Evolutionary conservation across 768 basidiomycete genomes (phyloP).

Genomic region (Hebeloma cylindrosporum): DNA sequence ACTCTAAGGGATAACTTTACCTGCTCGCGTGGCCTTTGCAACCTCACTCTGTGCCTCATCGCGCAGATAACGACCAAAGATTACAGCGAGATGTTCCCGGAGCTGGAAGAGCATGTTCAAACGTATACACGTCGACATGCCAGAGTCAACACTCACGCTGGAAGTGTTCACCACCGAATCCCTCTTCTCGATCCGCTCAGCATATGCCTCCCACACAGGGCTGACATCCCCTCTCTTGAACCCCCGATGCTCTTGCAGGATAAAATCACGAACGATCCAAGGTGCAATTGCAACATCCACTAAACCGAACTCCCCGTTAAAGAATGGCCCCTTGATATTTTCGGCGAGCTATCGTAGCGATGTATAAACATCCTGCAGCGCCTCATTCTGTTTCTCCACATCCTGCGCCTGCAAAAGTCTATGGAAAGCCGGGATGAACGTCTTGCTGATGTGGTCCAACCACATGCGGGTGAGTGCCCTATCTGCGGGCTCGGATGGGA

Average conservation of each 20-base stretch:
- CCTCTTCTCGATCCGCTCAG: constrained; percentile 38
- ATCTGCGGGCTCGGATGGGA: constrained; percentile 50
- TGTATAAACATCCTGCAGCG: constrained; percentile 29
- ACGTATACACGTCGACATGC: background rate
- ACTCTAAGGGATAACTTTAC: constrained; percentile 39
- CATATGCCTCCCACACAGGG: constrained; percentile 45
- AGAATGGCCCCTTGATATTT: constrained; percentile 50
- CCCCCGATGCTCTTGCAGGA: constrained; percentile 48
- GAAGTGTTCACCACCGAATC: constrained; percentile 48
- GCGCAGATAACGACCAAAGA: constrained; percentile 55
- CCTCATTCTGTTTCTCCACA: constrained; percentile 24
- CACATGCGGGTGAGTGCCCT: constrained; percentile 56
- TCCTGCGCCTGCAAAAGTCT: constrained; percentile 47
- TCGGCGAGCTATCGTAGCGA: constrained; percentile 32
- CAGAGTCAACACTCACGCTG: constrained; percentile 30
- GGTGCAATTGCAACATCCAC: constrained; percentile 59
- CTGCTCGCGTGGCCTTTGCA: constrained; percentile 50
- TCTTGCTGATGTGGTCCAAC: constrained; percentile 56
- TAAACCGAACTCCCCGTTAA: constrained; percentile 52
- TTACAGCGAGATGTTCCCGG: constrained; percentile 40
- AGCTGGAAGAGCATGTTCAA: constrained; percentile 9
- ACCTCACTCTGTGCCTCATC: constrained; percentile 57
- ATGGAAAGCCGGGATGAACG: constrained; percentile 50
- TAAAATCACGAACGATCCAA: constrained; percentile 49
- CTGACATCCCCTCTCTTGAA: constrained; percentile 45